A percentile compares a stretch with the other conserved stretches of the same genome.
phyloP scores from a whole-genome alignment of 306 rosid genomes.

The Lathyrus aphaca region DNA sequence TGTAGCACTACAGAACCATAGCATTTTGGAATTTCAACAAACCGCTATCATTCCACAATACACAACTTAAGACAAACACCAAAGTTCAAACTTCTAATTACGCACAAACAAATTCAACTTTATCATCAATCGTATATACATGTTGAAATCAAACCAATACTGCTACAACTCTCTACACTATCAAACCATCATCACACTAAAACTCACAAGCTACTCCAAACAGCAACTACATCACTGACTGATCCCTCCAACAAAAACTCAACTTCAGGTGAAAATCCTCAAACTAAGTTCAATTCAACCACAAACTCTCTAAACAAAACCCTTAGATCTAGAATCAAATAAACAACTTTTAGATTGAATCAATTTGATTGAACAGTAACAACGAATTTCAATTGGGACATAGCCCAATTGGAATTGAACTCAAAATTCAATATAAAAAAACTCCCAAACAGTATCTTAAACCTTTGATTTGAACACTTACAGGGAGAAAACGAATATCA shows the following conservation, averaged over 20 bases:
- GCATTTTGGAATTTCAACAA: neutral
- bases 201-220: constrained; percentile 29
- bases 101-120: constrained; percentile 18
- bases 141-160: constrained; percentile 25
- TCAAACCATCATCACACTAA: constrained; percentile 18
- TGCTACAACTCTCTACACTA: constrained; percentile 5
- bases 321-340: constrained; percentile 39
- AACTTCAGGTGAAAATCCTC: constrained; percentile 4
- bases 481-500: constrained; percentile 20
- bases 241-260: constrained; percentile 27
- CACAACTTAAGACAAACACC: neutral
- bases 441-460: neutral
- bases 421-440: constrained; percentile 26
- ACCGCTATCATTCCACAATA: neutral
- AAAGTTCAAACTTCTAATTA: neutral
- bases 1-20: neutral
- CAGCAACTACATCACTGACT: constrained; percentile 30
- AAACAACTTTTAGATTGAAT: constrained; percentile 26
- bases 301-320: neutral
- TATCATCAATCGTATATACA: neutral
- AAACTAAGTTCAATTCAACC: constrained; percentile 20
- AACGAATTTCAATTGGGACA: constrained; percentile 35
- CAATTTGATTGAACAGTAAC: constrained; percentile 27
- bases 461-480: constrained; percentile 32
- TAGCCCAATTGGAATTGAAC: constrained; percentile 27